Percentiles rank a stretch among this genome's conserved stretches.
phyloP scores from a whole-genome alignment of 495 filamentous ascomycete species.

The Opeltia flavorubescens region DNA sequence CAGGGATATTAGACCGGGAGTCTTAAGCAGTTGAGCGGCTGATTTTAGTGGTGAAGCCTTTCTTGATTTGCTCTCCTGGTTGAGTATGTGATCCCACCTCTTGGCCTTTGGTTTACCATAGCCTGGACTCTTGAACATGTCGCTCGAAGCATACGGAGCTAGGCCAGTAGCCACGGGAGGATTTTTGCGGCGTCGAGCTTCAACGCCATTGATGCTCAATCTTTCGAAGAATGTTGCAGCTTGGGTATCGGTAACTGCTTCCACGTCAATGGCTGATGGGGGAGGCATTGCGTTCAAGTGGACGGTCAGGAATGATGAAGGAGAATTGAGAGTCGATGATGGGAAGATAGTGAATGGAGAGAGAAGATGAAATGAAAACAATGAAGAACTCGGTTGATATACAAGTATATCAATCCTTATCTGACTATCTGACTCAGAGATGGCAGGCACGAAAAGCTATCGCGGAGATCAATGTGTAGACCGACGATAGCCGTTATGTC shows the following conservation, averaged over 20 bases:
- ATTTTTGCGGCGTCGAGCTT: slow-evolving; percentile 50
- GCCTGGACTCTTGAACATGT: slow-evolving; percentile 69
- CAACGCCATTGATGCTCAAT: slow-evolving; percentile 57
- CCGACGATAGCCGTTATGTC: no score
- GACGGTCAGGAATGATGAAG: background rate
- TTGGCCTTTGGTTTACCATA: slow-evolving; percentile 65
- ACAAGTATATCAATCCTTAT: no score
- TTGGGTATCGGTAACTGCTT: slow-evolving; percentile 26
- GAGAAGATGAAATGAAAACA: no score
- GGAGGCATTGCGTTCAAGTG: slow-evolving; percentile 14
- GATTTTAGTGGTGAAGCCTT: background rate
- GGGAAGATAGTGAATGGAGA: background rate
- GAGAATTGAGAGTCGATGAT: background rate
- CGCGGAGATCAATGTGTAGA: no score
- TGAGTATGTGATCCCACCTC: slow-evolving; percentile 69
- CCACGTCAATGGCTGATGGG: slow-evolving; percentile 27
- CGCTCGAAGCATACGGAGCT: slow-evolving; percentile 62
- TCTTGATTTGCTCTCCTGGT: slow-evolving; percentile 37
- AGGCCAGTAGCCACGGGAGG: slow-evolving; percentile 57
- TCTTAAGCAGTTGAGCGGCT: background rate
- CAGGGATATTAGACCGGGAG: slow-evolving; percentile 59
- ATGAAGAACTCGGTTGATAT: no score
- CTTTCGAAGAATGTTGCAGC: slow-evolving; percentile 36
- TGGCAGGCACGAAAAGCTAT: no score
- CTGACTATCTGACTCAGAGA: no score